Evolutionary conservation across 495 filamentous ascomycete genomes (phyloP).

Genomic region (Podospora appendiculata): DNA sequence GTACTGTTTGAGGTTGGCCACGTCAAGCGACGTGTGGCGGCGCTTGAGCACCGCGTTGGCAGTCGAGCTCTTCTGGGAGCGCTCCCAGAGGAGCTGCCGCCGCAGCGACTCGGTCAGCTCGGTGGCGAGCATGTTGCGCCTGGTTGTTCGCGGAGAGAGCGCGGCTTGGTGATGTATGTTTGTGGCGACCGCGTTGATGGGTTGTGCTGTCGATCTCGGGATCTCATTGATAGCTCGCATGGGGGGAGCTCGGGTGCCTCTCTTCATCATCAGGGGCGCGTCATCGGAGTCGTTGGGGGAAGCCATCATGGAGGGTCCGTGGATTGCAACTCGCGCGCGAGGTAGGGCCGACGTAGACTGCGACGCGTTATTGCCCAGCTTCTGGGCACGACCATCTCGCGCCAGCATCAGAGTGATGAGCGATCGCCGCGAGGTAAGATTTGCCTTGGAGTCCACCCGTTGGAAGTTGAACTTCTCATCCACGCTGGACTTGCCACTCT

Average conservation of each 20-base stretch:
- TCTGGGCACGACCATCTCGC: constrained; percentile 53
- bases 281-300: constrained; percentile 67
- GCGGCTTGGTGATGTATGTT: constrained; percentile 55
- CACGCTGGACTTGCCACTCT: constrained; percentile 72
- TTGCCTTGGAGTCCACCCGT: constrained; percentile 80
- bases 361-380: constrained; percentile 58
- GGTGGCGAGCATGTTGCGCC: constrained; percentile 92
- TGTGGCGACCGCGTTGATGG: constrained; percentile 73
- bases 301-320: constrained; percentile 61
- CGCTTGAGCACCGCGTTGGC: constrained; percentile 85
- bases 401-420: constrained; percentile 86
- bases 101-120: constrained; percentile 56
- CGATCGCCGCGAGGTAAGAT: constrained; percentile 79
- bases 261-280: constrained; percentile 61
- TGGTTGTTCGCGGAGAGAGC: constrained; percentile 82
- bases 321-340: constrained; percentile 64
- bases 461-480: constrained; percentile 77
- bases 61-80: constrained; percentile 64
- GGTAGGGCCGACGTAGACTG: constrained; percentile 74
- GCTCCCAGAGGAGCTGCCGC: constrained; percentile 30
- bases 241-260: constrained; percentile 29
- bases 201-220: constrained; percentile 63
- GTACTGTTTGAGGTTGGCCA: constrained; percentile 74
- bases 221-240: constrained; percentile 56
- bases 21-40: constrained; percentile 82